Conservation (phyloP, 306 rosid genomes). For the Cucurbita ficifolia region DNA sequence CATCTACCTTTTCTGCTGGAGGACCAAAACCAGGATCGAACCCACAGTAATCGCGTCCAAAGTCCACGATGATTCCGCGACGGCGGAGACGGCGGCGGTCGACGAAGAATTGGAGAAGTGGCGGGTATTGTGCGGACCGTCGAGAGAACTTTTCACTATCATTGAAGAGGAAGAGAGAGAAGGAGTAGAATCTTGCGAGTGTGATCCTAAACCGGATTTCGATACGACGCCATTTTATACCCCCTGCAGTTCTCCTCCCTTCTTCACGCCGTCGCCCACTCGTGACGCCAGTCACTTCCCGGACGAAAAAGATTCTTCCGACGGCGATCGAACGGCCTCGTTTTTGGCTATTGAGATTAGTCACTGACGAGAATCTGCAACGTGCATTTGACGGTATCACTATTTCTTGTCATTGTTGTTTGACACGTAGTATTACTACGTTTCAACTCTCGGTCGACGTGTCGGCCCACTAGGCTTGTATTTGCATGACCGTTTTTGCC, state of each 20-base stretch:
- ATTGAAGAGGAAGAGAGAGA: conserved; percentile 26
- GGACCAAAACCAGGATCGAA: conserved; percentile 20
- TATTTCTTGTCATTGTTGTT: neutral
- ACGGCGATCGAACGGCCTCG: neutral
- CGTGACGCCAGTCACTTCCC: neutral
- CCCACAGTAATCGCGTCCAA: neutral
- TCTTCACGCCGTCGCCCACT: conserved; percentile 32
- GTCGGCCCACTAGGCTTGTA: neutral
- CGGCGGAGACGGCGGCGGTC: neutral
- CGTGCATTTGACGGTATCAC: neutral
- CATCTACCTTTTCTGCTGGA: conserved; percentile 11
- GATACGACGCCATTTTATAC: conserved; percentile 26
- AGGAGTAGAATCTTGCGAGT: conserved; percentile 13
- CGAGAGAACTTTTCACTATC: conserved; percentile 32
- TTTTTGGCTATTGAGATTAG: neutral
- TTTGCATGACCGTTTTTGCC: neutral
- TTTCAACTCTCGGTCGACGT: neutral
- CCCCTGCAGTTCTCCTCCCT: conserved; percentile 35
- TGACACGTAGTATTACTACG: neutral
- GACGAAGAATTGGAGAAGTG: conserved; percentile 21
- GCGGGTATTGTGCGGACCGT: conserved; percentile 17
- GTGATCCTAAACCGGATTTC: conserved; percentile 1
- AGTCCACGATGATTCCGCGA: neutral
- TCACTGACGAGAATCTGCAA: neutral
- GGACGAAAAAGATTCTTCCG: neutral